phyloP scores from a whole-genome alignment of 495 filamentous ascomycete species.

The Pyrenopolyporus hunteri region DNA sequence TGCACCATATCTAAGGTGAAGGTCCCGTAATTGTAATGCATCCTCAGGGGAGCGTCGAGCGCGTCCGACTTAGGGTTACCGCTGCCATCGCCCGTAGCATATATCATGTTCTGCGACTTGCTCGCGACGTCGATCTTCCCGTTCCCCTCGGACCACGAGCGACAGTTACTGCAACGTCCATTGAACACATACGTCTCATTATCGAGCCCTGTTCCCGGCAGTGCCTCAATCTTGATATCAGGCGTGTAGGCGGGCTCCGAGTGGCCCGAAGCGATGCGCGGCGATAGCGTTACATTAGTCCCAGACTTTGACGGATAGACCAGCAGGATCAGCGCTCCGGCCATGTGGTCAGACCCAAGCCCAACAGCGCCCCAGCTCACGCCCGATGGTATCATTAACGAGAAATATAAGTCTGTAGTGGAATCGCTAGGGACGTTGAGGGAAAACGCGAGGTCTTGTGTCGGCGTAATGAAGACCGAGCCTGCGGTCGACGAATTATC shows the following conservation, averaged over 20 bases:
- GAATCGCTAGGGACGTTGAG: conserved; percentile 50
- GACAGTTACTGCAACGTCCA: conserved; percentile 57
- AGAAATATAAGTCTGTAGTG: conserved; percentile 54
- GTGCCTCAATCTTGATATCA: conserved; percentile 46
- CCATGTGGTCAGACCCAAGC: conserved; percentile 57
- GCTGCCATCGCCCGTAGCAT: conserved; percentile 57
- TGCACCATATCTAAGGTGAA: conserved; percentile 61
- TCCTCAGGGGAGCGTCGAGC: conserved; percentile 49
- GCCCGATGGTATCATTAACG: conserved; percentile 49
- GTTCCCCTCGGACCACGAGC: conserved; percentile 43
- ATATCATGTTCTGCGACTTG: conserved; percentile 57
- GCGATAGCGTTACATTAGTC: conserved; percentile 57
- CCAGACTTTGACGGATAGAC: conserved; percentile 52
- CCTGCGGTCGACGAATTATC: conserved; percentile 16
- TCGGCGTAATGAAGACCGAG: conserved; percentile 46
- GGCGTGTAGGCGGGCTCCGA: conserved; percentile 56
- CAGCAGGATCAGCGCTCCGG: conserved; percentile 58
- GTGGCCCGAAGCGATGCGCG: conserved; percentile 51
- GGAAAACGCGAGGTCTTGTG: conserved; percentile 52
- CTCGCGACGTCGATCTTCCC: conserved; percentile 48
- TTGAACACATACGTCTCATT: conserved; percentile 55
- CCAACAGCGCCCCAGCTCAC: conserved; percentile 59
- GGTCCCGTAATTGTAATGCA: conserved; percentile 60
- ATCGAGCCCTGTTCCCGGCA: conserved; percentile 50
- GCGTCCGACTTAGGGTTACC: conserved; percentile 47